Conservation (phyloP, 306 rosid species). For the Trifolium pratense region DNA sequence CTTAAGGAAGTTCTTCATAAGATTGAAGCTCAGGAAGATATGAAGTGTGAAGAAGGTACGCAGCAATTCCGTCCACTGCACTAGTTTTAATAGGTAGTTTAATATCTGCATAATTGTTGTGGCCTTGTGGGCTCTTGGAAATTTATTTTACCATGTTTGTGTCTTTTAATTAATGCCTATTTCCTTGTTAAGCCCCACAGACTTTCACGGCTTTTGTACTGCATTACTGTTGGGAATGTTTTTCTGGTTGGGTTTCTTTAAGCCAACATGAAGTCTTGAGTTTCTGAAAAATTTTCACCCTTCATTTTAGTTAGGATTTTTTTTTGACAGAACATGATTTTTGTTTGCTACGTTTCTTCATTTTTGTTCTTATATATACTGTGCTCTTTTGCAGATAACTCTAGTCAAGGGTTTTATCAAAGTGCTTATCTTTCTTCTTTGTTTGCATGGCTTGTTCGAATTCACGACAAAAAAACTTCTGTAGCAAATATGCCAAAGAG, state of each 20-base stretch:
- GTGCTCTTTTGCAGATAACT: constrained; percentile 47
- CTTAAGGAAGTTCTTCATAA: constrained; percentile 69
- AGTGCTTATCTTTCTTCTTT: constrained; percentile 63
- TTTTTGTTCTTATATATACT: constrained; percentile 5
- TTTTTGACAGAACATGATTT: constrained; percentile 9
- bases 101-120: constrained; percentile 16
- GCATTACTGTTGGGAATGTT: not conserved
- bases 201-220: constrained; percentile 21
- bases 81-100: not conserved
- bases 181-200: not conserved
- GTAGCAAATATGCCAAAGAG: constrained; percentile 51
- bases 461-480: constrained; percentile 49
- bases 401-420: constrained; percentile 41
- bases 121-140: constrained; percentile 4
- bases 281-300: not conserved
- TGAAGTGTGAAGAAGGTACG: constrained; percentile 56
- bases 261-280: constrained; percentile 27
- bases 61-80: constrained; percentile 15
- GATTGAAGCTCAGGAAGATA: constrained; percentile 61
- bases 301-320: not conserved
- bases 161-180: not conserved
- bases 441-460: constrained; percentile 76
- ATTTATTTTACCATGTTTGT: constrained; percentile 3
- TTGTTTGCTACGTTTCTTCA: constrained; percentile 11
- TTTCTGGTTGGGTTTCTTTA: not conserved